Percentiles rank a stretch among this genome's conserved stretches.
phyloP scores from a whole-genome alignment of 106 monocot genomes.

The Iris macrosiphon region DNA sequence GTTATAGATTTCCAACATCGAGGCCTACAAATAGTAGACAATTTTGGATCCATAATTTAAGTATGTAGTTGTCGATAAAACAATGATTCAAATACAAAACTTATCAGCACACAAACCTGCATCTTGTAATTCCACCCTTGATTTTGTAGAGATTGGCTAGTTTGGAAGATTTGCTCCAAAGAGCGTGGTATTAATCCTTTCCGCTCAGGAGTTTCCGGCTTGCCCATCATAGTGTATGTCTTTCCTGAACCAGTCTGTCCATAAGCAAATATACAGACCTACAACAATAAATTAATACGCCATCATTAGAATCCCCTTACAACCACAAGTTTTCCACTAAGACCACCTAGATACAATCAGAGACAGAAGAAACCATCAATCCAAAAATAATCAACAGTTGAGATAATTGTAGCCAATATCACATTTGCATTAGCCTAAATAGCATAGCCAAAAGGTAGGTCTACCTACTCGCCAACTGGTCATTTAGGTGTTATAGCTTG shows the following conservation, averaged over 20 bases:
- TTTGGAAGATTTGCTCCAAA: constrained; percentile 63
- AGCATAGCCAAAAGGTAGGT: too few relatives aligned
- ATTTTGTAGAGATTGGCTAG: constrained; percentile 36
- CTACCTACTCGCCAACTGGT: too few relatives aligned
- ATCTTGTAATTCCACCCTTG: constrained; percentile 75
- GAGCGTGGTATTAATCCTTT: constrained; percentile 77
- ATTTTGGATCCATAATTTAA: neutral
- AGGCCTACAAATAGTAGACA: constrained; percentile 43
- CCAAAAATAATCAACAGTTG: too few relatives aligned
- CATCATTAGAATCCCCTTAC: too few relatives aligned
- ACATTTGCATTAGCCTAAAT: too few relatives aligned
- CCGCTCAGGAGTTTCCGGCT: constrained; percentile 23
- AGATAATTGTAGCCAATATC: too few relatives aligned
- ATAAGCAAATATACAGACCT: constrained; percentile 93
- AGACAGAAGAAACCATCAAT: too few relatives aligned
- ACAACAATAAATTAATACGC: neutral
- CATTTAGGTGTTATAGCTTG: too few relatives aligned
- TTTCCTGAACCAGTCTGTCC: constrained; percentile 89
- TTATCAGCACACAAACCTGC: constrained; percentile 34
- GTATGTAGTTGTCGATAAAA: neutral
- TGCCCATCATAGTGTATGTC: constrained; percentile 90
- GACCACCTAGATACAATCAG: too few relatives aligned
- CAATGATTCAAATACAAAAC: neutral
- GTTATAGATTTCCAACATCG: constrained; percentile 81
- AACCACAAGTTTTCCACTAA: too few relatives aligned